Evolutionary conservation across 148 eudicot species (phyloP).

Genomic region (Pouteria glomerata): DNA sequence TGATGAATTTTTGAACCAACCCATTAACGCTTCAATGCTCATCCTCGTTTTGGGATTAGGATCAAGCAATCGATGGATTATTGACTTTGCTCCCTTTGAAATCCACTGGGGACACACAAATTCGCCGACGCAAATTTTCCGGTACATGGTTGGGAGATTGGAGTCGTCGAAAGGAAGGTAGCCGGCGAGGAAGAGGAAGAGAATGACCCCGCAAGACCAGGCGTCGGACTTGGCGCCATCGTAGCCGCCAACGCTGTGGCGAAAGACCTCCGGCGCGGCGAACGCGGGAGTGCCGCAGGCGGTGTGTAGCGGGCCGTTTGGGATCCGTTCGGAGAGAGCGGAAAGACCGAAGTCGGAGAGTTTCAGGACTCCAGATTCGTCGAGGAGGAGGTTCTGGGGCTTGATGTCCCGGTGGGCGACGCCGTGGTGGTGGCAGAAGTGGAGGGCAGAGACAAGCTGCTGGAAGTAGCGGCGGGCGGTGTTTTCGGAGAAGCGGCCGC

Average conservation of each 20-base stretch:
- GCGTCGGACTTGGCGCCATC: conserved; percentile 79
- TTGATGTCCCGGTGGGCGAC: conserved; percentile 74
- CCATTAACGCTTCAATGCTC: conserved; percentile 37
- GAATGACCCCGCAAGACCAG: conserved; percentile 80
- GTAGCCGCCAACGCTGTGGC: conserved; percentile 31
- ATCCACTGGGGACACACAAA: conserved; percentile 45
- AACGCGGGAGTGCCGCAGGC: conserved; percentile 77
- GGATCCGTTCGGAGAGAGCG: conserved; percentile 34
- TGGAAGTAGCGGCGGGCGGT: conserved; percentile 49
- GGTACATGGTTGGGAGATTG: conserved; percentile 55
- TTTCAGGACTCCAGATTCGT: conserved; percentile 39
- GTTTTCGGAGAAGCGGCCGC: conserved; percentile 50
- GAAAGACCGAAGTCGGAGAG: conserved; percentile 77
- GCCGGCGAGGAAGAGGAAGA: conserved; percentile 57
- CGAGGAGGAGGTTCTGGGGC: conserved; percentile 70
- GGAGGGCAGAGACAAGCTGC: conserved; percentile 60
- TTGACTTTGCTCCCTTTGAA: conserved; percentile 35
- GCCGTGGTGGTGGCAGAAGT: conserved; percentile 65
- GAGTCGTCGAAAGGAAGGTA: conserved; percentile 63
- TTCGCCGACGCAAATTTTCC: conserved; percentile 49
- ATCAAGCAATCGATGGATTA: conserved; percentile 52
- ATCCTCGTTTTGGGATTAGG: conserved; percentile 65
- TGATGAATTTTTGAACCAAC: conserved; percentile 48
- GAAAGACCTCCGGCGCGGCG: conserved; percentile 65
- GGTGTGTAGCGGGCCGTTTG: conserved; percentile 36